Evolutionary conservation across 1,139 yeast genomes (phyloP).

Genomic region (Kodamaea derodonti): DNA sequence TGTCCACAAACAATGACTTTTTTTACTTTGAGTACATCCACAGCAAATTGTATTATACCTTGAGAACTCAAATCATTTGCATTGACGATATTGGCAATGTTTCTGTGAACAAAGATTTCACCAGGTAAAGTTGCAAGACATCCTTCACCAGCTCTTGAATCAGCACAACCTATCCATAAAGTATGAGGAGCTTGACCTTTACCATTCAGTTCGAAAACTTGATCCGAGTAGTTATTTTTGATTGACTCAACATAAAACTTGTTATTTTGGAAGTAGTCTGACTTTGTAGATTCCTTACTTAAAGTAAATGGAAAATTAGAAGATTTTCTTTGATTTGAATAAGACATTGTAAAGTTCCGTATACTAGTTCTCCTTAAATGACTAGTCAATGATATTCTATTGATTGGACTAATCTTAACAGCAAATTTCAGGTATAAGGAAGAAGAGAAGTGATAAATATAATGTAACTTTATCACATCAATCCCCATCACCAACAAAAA

Average conservation of each 20-base stretch:
- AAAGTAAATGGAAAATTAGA: constrained; percentile 47
- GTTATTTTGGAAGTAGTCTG: constrained; percentile 68
- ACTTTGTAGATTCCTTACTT: constrained; percentile 52
- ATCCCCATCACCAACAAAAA: no score
- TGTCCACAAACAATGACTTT: constrained; percentile 95
- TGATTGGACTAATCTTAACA: no score
- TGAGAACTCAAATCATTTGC: constrained; percentile 73
- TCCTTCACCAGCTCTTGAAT: constrained; percentile 83
- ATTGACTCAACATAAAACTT: constrained; percentile 61
- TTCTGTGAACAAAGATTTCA: constrained; percentile 89
- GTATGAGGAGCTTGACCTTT: constrained; percentile 92
- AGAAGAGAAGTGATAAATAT: background rate
- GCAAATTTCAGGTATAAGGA: no score
- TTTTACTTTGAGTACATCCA: constrained; percentile 78
- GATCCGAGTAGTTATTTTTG: constrained; percentile 54
- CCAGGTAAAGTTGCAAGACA: constrained; percentile 86
- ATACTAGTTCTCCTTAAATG: no score
- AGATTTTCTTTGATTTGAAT: background rate
- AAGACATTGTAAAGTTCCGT: background rate
- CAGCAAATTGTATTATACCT: constrained; percentile 87
- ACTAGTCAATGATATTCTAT: no score
- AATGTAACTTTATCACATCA: background rate
- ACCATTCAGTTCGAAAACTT: constrained; percentile 65
- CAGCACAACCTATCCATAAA: constrained; percentile 94
- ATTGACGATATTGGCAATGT: constrained; percentile 79